Conservation (phyloP, 2,329 filamentous ascomycete species). For the Penicillium psychrosexuale region DNA sequence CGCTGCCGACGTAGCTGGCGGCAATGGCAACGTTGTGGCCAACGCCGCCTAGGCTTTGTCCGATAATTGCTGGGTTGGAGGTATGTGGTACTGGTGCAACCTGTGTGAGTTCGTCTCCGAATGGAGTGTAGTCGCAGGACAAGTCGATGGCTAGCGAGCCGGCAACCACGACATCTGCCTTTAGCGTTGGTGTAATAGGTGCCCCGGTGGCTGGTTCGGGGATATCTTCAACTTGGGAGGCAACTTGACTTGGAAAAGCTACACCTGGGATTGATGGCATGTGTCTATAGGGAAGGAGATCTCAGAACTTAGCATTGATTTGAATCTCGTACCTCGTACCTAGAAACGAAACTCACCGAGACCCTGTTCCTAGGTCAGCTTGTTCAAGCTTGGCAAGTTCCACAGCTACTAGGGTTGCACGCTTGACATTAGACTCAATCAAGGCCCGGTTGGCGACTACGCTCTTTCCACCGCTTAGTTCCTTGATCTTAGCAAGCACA, state of each 20-base stretch:
- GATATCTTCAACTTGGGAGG: background rate
- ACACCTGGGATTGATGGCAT: constrained; percentile 34
- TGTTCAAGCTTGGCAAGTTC: constrained; percentile 57
- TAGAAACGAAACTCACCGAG: constrained; percentile 40
- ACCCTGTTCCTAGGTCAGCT: constrained; percentile 22
- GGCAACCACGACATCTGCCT: constrained; percentile 73
- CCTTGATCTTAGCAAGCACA: constrained; percentile 72
- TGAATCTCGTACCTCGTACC: constrained; percentile 22
- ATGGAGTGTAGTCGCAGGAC: constrained; percentile 70
- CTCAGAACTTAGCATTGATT: constrained; percentile 35
- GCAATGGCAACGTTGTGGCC: constrained; percentile 89
- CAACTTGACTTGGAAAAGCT: constrained; percentile 22
- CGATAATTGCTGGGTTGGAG: constrained; percentile 80
- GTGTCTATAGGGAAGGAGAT: constrained; percentile 32
- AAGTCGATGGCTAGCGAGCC: constrained; percentile 88
- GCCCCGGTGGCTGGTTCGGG: constrained; percentile 1
- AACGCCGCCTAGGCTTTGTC: constrained; percentile 82
- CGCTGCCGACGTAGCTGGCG: constrained; percentile 65
- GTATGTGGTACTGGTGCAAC: constrained; percentile 58
- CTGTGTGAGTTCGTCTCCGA: constrained; percentile 34
- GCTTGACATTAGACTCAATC: constrained; percentile 63
- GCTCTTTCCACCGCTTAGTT: constrained; percentile 69
- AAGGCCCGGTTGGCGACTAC: constrained; percentile 71
- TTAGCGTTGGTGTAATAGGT: constrained; percentile 12
- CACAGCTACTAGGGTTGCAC: constrained; percentile 63